These are phyloP conservation scores for Pseudoscleropodium purum DNA, from an alignment of 225 moss, liverwort and hornwort genomes.

Conservation along the genomic window DNA sequence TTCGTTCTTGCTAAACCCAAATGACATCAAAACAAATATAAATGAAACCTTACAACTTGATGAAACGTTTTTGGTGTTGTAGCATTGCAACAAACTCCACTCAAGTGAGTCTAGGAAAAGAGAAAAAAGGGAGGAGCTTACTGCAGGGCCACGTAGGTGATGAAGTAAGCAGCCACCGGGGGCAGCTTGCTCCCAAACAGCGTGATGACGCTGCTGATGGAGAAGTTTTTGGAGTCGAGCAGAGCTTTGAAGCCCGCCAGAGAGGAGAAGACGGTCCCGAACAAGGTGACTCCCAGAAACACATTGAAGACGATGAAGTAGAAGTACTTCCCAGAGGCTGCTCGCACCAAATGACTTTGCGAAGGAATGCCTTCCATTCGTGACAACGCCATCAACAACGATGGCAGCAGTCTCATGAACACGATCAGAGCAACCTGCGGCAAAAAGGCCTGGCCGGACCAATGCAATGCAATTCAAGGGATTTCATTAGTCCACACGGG, in stretches of 20 bases:
- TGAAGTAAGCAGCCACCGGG: slow-evolving; percentile 65
- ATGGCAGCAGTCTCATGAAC: slow-evolving; percentile 58
- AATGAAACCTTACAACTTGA: not conserved
- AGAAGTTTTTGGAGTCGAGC: slow-evolving; percentile 14
- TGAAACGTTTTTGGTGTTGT: not conserved
- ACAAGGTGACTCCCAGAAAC: slow-evolving; percentile 74
- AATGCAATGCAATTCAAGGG: not conserved
- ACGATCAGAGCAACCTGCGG: slow-evolving; percentile 66
- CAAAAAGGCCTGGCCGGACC: slow-evolving; percentile 31
- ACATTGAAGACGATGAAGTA: slow-evolving; percentile 91
- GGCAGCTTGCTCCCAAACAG: slow-evolving; percentile 73
- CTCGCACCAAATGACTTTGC: slow-evolving; percentile 62
- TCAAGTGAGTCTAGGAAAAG: no score
- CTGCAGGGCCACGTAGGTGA: slow-evolving; percentile 80
- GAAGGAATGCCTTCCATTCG: slow-evolving; percentile 62
- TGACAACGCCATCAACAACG: slow-evolving; percentile 47
- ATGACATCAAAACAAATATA: not conserved
- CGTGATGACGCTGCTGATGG: slow-evolving; percentile 38
- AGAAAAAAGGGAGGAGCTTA: not conserved
- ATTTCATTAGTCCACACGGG: not conserved
- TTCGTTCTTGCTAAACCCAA: not conserved
- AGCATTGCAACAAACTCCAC: not conserved
- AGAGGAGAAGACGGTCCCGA: slow-evolving; percentile 64
- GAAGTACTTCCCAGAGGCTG: slow-evolving; percentile 74
- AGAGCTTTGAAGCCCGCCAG: slow-evolving; percentile 47